Evolutionary conservation across 148 eudicot species (phyloP).

Genomic region (Heliamphora exappendiculata): DNA sequence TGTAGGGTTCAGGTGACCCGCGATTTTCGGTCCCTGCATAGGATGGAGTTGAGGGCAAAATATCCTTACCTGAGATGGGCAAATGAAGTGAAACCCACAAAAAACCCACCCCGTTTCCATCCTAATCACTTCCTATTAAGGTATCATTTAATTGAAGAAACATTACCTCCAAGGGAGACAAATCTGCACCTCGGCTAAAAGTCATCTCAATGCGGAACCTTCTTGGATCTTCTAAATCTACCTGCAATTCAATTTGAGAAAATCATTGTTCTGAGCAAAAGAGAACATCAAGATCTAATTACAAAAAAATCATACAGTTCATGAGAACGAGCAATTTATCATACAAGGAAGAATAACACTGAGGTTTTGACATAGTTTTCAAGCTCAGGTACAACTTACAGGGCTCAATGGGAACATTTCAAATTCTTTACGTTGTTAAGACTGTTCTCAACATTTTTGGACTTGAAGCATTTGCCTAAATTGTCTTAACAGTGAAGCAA

Average conservation of each 20-base stretch:
- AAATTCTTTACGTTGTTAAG: neutral
- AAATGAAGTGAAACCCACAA: too few relatives aligned
- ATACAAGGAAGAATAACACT: neutral
- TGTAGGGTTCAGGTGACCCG: too few relatives aligned
- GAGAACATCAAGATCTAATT: neutral
- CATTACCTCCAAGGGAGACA: slow-evolving; percentile 85
- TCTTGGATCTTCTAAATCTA: slow-evolving; percentile 75
- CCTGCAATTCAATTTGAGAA: slow-evolving; percentile 36
- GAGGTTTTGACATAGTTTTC: neutral
- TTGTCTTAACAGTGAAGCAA: neutral
- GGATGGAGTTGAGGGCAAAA: too few relatives aligned
- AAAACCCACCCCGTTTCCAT: too few relatives aligned
- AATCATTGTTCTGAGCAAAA: neutral
- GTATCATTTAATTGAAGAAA: neutral
- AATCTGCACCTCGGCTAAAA: slow-evolving; percentile 98
- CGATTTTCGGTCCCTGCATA: too few relatives aligned
- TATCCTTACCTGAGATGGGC: too few relatives aligned
- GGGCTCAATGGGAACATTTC: neutral
- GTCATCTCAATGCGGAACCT: slow-evolving; percentile 87
- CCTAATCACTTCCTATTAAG: neutral
- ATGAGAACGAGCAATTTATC: neutral
- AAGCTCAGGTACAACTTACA: neutral
- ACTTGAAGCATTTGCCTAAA: neutral
- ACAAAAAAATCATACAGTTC: neutral
- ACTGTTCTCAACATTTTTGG: neutral